A percentile compares a stretch with the other conserved stretches of the same genome.
These are phyloP conservation scores for Crepidotus sp. DNA, from an alignment of 1,284 basidiomycete genomes.

Conservation along the genomic window DNA sequence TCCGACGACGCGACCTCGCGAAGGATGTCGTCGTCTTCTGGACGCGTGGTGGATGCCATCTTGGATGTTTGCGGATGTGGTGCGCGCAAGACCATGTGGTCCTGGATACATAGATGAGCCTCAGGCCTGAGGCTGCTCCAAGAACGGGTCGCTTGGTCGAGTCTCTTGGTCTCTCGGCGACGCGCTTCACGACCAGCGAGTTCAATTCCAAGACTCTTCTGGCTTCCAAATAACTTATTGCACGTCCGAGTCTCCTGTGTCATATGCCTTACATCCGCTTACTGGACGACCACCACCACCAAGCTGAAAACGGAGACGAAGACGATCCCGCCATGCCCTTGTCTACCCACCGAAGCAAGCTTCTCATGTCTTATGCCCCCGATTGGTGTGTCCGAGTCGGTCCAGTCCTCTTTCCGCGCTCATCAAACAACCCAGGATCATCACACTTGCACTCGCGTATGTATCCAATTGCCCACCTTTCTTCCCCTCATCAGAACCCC, in stretches of 20 bases:
- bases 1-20: conserved; percentile 65
- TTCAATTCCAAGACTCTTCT: too few relatives aligned
- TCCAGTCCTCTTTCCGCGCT: neutral
- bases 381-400: conserved; percentile 49
- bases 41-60: neutral
- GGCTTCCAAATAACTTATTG: too few relatives aligned
- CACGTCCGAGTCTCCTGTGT: neutral
- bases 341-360: conserved; percentile 25
- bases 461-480: conserved; percentile 22
- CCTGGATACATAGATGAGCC: too few relatives aligned
- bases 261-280: conserved; percentile 2
- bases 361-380: conserved; percentile 56
- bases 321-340: conserved; percentile 1
- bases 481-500: neutral
- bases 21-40: conserved; percentile 58
- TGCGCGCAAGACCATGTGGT: too few relatives aligned
- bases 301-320: neutral
- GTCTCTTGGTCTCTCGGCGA: too few relatives aligned
- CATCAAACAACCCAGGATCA: conserved; percentile 36
- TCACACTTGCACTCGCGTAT: conserved; percentile 66
- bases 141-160: too few relatives aligned
- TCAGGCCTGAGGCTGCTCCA: too few relatives aligned
- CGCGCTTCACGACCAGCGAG: too few relatives aligned
- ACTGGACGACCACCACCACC: neutral
- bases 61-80: too few relatives aligned